Evolutionary conservation across 1,284 basidiomycete species (phyloP), one percentile per base, ranked within the genome.

Genomic region (Malassezia slooffiae): DNA sequence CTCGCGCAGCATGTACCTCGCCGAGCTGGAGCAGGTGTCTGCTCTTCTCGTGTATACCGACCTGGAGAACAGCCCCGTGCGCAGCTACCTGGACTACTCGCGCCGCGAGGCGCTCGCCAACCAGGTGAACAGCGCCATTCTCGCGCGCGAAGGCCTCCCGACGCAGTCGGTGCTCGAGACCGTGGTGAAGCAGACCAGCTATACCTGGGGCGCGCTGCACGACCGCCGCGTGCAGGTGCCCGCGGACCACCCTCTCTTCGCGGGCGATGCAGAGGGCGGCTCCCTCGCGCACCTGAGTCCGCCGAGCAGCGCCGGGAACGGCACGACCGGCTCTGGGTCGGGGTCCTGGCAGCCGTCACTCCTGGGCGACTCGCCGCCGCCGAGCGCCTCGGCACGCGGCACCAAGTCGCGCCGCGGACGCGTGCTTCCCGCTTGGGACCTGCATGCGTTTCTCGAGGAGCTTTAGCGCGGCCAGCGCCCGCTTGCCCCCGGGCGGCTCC

Each of bases 121-220:
- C 47, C 83, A 88, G 70, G 80, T 91, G 41, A 83, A 89, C 55
- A 77, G 78, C 36, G 87, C 87, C 9, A 84, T 90, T 38, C 70
- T 90, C 5, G 7, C 23, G 24, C 9, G 26, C 10, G 23, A 15
- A 4, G 43, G 43, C 23, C 36, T 4, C 73, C 84, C 84, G 56
- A 62, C 83, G 73, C 1, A 28, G 23, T 10, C 45, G 4, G 35
- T 35, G 12, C 28, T 40, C 23, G 2, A n/a, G n/a, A 21, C 19
- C 20, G 20, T 45, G 7, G 19, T 35, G 34, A 16, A 24, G 27
- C 43, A 45, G 12, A 26, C 43, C 15, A 17, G 27, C 3, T 24
- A 13, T 28, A 23, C 35, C 21, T 36, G 30, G 27, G 37, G 16
- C 11, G 20, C 20, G 27, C 43, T 40, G 15, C 43, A 40, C 30